Percentiles rank a stretch among this genome's conserved stretches.
phyloP scores from a whole-genome alignment of 1,139 yeast species.

The Diutina catenulata region DNA sequence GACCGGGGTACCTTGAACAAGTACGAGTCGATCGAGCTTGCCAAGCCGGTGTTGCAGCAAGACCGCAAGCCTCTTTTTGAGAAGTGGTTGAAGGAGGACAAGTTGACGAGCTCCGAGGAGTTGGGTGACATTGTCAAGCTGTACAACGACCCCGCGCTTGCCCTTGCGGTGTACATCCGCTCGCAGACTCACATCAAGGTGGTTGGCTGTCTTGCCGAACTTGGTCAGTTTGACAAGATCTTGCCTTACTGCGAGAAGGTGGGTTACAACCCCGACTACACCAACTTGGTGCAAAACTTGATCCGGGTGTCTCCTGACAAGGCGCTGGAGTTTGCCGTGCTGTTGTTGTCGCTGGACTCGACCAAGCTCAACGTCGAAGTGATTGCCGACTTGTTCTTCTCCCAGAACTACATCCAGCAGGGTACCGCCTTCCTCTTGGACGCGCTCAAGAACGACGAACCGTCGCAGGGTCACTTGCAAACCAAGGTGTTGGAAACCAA shows the following conservation, averaged over 20 bases:
- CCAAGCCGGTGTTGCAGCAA: slow-evolving; percentile 91
- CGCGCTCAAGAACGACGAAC: slow-evolving; percentile 87
- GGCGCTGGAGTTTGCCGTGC: slow-evolving; percentile 94
- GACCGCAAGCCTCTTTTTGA: slow-evolving; percentile 90
- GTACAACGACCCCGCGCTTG: slow-evolving; percentile 64
- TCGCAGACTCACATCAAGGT: slow-evolving; percentile 83
- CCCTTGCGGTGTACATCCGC: slow-evolving; percentile 83
- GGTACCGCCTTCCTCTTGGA: slow-evolving; percentile 98
- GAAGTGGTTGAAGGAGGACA: slow-evolving; percentile 93
- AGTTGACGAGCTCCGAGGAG: slow-evolving; percentile 88
- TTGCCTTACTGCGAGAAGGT: slow-evolving; percentile 89
- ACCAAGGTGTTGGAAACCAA: slow-evolving; percentile 90
- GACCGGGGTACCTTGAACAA: slow-evolving; percentile 91
- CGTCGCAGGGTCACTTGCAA: slow-evolving; percentile 93
- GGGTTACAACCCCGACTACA: slow-evolving; percentile 80
- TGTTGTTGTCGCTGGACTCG: slow-evolving; percentile 55
- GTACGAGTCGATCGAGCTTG: slow-evolving; percentile 89
- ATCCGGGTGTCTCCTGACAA: slow-evolving; percentile 93
- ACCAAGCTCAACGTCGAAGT: slow-evolving; percentile 70
- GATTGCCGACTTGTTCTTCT: slow-evolving; percentile 86
- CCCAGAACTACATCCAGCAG: slow-evolving; percentile 91
- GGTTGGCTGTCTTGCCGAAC: slow-evolving; percentile 83
- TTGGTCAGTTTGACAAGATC: slow-evolving; percentile 94
- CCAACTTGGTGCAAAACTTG: slow-evolving; percentile 81
- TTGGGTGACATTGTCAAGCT: slow-evolving; percentile 94